Base-by-base conservation (phyloP, 805 yeast genomes). In the Clavispora vitiphila region DNA sequence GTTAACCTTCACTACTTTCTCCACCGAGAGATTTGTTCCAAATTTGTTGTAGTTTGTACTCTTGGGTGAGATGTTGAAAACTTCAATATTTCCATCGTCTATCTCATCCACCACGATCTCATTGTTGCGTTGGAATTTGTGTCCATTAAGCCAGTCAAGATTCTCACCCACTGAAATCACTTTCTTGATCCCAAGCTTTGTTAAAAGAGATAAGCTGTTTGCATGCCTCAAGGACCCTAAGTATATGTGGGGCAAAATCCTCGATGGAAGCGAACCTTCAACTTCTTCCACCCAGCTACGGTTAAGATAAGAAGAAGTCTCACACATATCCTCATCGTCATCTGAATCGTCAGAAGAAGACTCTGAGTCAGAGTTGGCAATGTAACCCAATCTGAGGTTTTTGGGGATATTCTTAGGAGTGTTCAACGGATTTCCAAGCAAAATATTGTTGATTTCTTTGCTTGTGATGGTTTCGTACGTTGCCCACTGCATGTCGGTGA, bases 171-270 rank as follows among this genome's bases (percentile, higher is more conserved):
- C 96, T 2, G 93, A 82, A 11, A 91, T 81, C 10, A 91, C 74
- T 43, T 85, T 77, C 14, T 72, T 75, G 43, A 91, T 87, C 0
- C 86, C 88, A 10, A 91, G 63, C 41, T 72, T 73, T 22, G 66
- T 61, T 41, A 91, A 65, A 49, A 91, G 61, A 2, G 78, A 76
- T 5, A 83, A 72, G 49, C 81, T 77, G 42, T 80, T 80, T 4
- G 97, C 97, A 64, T 91, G 96, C 36, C 65, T 76, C 41, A 89
- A 66, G 3, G 93, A 82, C 1, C 98, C 98, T 40, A 91, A 67
- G 55, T 89, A 91, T 46, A 91, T 61, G 60, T 90, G 90, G 1
- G 91, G 86, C 40, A 90, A 62, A 4, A 91, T 83, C 39, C 86
- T 67, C 0, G 96, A 88, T 1, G 98, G 98, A 19, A 91, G 57